Base-by-base conservation (phyloP, 1,284 basidiomycete species). In the Malassezia yamatoensis region DNA sequence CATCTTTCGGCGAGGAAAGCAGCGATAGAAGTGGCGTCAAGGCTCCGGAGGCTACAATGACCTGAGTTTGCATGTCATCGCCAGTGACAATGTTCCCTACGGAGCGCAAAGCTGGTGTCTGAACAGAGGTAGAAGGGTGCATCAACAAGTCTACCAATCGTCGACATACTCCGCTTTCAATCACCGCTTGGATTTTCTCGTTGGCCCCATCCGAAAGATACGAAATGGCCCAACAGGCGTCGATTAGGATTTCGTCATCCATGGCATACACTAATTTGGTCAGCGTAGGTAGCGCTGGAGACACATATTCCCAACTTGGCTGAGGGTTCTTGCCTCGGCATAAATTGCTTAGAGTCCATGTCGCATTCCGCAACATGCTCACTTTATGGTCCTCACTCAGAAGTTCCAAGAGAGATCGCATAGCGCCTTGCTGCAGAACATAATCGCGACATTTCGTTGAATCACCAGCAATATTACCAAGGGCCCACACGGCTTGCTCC, bases 151-250 rank as follows among this genome's bases (percentile, higher is more conserved):
- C 94, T 35, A 99, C 94, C 61, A 99, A 83, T 69, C 94, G 85
- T 76, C 94, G 84, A 79, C 90, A 94, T 56, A 98, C 91, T 51
- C 94, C 94, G 16, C 88, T 89, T 78, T 98, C 94, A 69, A 99
- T 98, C 61, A 98, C 94, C 38, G 93, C 93, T 77, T 99, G 94
- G 62, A 99, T 99, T 81, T 99, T 99, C 78, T 99, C 94, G 76
- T 96, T 96, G 48, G 91, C 90, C 41, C 94, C 94, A 76, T 98
- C 94, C 1, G 94, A 98, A 35, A 99, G 85, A 78, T 99, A 99
- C 29, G 91, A 96, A 76, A 99, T 94, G 43, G 94, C 94, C 94
- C 94, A 99, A 81, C 94, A 99, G 32, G 94, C 94, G 76, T 99
- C 94, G 75, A 98, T 99, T 70, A 99, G 80, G 61, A 96, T 94